These are phyloP conservation scores for Gracilaria gracilis DNA, from an alignment of 23 red algal species.

Conservation along the genomic window DNA sequence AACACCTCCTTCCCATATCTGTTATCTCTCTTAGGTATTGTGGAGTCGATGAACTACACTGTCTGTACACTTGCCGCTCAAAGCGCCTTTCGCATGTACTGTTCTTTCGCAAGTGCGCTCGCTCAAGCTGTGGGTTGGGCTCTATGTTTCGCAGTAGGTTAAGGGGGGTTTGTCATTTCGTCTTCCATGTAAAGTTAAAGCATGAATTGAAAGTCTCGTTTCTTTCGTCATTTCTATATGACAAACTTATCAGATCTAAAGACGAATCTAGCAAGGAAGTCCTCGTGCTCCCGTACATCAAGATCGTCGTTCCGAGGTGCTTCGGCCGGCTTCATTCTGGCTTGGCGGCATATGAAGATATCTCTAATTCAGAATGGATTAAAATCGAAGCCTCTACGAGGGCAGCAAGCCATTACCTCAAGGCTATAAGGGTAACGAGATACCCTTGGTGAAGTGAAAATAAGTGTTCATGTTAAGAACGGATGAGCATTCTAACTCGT, in stretches of 20 bases:
- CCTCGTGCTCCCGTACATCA: no score
- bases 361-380: no score
- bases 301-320: no score
- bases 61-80: constrained; percentile 18
- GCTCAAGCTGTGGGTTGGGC: constrained; percentile 25
- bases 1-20: not conserved
- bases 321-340: no score
- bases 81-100: constrained; percentile 23
- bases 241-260: not conserved
- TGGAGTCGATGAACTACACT: constrained; percentile 4
- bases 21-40: not conserved
- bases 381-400: no score
- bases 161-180: constrained; percentile 23
- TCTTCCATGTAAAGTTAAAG: constrained; percentile 45
- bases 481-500: no score
- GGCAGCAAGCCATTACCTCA: no score
- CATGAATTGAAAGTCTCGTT: not conserved
- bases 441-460: no score
- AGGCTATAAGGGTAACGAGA: no score
- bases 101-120: constrained; percentile 18
- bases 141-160: constrained; percentile 29
- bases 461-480: no score
- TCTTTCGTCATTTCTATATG: not conserved
- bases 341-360: no score
- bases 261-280: not conserved